These are phyloP conservation scores for Bifiguratus adelaidae DNA, from an alignment of 192 early-diverging fungal species.

Conservation along the genomic window DNA sequence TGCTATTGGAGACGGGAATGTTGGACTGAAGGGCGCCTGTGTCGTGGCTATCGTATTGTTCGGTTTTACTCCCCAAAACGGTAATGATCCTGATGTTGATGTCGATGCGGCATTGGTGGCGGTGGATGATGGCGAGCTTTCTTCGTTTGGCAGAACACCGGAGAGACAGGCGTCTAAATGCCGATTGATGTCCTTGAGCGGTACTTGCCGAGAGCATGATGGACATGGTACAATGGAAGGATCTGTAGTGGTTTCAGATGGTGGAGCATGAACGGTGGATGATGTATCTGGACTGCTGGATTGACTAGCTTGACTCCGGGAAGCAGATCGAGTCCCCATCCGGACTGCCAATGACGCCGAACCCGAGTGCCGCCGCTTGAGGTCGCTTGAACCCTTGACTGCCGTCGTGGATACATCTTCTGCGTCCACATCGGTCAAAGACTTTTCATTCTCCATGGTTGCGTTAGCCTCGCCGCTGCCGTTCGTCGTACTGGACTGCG, in stretches of 20 bases:
- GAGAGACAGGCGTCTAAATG: too few species aligned
- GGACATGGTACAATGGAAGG: conserved; percentile 18
- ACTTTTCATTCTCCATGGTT: not conserved
- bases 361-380: too few species aligned
- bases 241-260: not conserved
- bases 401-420: not conserved
- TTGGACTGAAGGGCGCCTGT: not conserved
- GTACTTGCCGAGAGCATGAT: conserved; percentile 14
- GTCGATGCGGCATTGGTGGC: too few species aligned
- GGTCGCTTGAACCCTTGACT: not conserved
- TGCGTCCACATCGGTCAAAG: not conserved
- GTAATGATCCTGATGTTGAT: too few species aligned
- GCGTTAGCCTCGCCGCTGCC: not conserved
- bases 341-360: too few species aligned
- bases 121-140: too few species aligned
- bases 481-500: not conserved
- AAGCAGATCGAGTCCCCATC: not conserved
- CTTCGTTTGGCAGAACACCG: too few species aligned
- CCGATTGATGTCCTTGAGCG: conserved; percentile 10
- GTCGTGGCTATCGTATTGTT: not conserved
- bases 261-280: not conserved
- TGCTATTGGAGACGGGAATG: not conserved
- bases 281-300: not conserved
- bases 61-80: not conserved
- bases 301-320: not conserved